Base-by-base conservation (phyloP, 163 green algal species). In the Volvox carteri region DNA sequence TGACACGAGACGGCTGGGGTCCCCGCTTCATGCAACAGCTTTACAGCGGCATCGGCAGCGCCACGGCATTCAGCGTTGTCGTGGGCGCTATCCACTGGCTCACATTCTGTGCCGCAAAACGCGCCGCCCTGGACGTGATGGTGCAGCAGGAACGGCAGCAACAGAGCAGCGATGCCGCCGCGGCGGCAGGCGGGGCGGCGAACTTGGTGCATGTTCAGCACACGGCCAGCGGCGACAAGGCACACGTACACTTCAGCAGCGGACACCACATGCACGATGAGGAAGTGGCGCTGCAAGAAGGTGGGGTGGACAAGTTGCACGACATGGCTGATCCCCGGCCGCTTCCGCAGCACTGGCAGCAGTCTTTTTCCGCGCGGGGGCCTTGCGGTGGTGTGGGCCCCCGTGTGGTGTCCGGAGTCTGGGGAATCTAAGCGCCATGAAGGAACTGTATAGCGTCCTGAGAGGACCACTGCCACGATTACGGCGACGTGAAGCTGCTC, bases 51-150 rank as follows among this genome's bases (percentile, higher is more conserved):
- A 90, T 95, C 18, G 88, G 89, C 30, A 85, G 87, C 35, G 87
- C 94, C 3, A 90, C 94, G 0, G 30, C 94, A 2, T 95, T 92
- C 73, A 94, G 91, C 0, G 81, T 95, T 0, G 74, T 93, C 28
- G 93, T 97, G 5, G 95, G 95, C 21, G 92, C 92, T 28, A 84
- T 95, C 33, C 95, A 97, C 88, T 95, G 95, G 44, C 85, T 93
- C 11, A 91, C 92, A 8, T 97, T 96, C 91, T 96, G 90, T 37
- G 41, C 85, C 19, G 86, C 85, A 62, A 95, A 95, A 56, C 88
- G 92, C 25, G 84, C 90, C 18, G 87, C 90, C 5, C 56, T 94
- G 72, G 75, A 92, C 68, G 73, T 78, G 1, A 80, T 85, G 33
- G 41, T 54, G 33, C 5, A 80, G 58, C 70, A 84, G 78, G 50